phyloP scores from a whole-genome alignment of 306 rosid species.

The Rosa rugosa region DNA sequence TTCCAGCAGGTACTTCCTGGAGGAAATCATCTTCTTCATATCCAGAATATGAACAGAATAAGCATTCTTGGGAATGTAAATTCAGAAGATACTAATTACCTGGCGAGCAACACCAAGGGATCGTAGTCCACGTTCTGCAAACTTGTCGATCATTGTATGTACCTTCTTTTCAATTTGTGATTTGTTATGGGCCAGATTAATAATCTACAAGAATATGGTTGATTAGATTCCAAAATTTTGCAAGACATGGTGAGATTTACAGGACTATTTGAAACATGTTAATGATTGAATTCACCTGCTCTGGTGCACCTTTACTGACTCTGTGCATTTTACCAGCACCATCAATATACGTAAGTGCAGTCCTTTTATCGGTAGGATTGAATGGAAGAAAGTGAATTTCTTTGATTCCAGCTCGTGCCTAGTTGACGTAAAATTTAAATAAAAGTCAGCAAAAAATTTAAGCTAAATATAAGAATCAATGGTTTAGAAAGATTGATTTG shows the following conservation, averaged over 20 bases:
- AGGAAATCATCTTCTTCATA: neutral
- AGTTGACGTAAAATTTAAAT: constrained; percentile 5
- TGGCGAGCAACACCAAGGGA: constrained; percentile 66
- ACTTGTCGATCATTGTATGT: constrained; percentile 60
- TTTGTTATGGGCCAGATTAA: constrained; percentile 59
- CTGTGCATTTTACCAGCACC: constrained; percentile 59
- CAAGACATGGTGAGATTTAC: neutral
- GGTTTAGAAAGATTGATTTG: neutral
- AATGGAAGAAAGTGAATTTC: constrained; percentile 86
- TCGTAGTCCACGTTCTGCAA: constrained; percentile 75
- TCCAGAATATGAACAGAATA: constrained; percentile 9
- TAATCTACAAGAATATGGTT: constrained; percentile 41
- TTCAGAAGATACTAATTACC: constrained; percentile 27
- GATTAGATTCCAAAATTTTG: neutral
- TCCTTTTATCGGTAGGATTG: constrained; percentile 74
- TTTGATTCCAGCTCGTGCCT: constrained; percentile 63
- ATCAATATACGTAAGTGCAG: constrained; percentile 69
- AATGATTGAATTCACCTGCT: constrained; percentile 46
- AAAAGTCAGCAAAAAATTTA: constrained; percentile 6
- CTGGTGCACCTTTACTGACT: constrained; percentile 85
- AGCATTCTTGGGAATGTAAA: neutral
- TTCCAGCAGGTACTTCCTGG: constrained; percentile 64
- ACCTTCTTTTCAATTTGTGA: constrained; percentile 51
- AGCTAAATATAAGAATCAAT: neutral
- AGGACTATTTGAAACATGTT: neutral